phyloP scores from a whole-genome alignment of 345 rosid genomes.

The Eucalyptus cloeziana region DNA sequence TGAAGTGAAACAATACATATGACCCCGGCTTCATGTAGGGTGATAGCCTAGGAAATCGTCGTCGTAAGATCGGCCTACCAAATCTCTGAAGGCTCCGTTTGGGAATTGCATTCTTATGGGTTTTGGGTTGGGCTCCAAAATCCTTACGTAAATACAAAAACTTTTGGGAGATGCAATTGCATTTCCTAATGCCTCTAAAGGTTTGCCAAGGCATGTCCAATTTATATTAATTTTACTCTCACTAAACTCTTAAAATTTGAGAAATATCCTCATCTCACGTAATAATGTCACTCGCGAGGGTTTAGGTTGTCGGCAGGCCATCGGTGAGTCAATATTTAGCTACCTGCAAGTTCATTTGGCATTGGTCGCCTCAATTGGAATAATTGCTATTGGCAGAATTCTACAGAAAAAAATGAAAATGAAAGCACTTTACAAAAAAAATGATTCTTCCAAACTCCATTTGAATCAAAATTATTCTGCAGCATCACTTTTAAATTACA shows the following conservation, averaged over 20 bases:
- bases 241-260: too few species aligned
- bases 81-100: not conserved
- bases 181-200: too few species aligned
- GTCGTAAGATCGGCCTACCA: not conserved
- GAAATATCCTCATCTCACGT: not conserved
- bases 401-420: too few species aligned
- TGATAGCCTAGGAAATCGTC: not conserved
- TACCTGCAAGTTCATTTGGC: accelerated
- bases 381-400: too few species aligned
- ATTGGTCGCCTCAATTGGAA: accelerated
- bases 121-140: too few species aligned
- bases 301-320: accelerated
- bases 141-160: too few species aligned
- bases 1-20: not conserved
- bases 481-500: not conserved
- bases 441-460: not conserved
- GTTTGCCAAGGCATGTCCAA: not conserved
- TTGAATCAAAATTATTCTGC: not conserved
- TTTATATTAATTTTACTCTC: too few species aligned
- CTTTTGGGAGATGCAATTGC: too few species aligned
- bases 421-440: too few species aligned
- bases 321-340: not conserved
- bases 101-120: too few species aligned
- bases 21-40: accelerated
- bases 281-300: accelerated